A percentile compares a stretch with the other conserved stretches of the same genome.
phyloP scores from a whole-genome alignment of 1,284 basidiomycete species.

The Ceratobasidium papillatum region DNA sequence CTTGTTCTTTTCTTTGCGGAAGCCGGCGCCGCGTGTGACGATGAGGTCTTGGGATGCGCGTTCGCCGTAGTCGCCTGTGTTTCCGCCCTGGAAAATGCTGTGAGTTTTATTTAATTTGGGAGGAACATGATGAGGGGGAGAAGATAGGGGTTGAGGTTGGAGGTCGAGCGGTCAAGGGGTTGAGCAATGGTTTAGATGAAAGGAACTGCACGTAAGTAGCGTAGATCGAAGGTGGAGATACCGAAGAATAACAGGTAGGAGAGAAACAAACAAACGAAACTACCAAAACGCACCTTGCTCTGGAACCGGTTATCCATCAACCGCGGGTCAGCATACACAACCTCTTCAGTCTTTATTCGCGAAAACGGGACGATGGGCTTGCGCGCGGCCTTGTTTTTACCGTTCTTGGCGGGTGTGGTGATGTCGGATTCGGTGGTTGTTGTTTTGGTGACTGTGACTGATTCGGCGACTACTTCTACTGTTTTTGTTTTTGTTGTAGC shows the following conservation, averaged over 20 bases:
- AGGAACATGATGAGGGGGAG: not conserved
- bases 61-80: slow-evolving; percentile 85
- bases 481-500: slow-evolving; percentile 53
- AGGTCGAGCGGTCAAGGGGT: not conserved
- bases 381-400: slow-evolving; percentile 51
- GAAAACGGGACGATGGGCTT: slow-evolving; percentile 68
- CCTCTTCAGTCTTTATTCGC: slow-evolving; percentile 77
- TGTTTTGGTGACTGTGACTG: slow-evolving; percentile 33
- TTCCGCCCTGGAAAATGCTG: slow-evolving; percentile 60
- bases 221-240: not conserved
- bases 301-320: slow-evolving; percentile 86
- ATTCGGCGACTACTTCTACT: slow-evolving; percentile 48
- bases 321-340: slow-evolving; percentile 64
- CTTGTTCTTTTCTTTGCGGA: slow-evolving; percentile 99
- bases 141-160: not conserved
- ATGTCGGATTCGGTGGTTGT: slow-evolving; percentile 43
- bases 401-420: slow-evolving; percentile 48
- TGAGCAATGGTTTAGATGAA: not conserved
- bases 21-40: slow-evolving; percentile 91
- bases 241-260: slow-evolving; percentile 31
- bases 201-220: slow-evolving; percentile 26
- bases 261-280: not conserved
- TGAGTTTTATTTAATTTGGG: not conserved
- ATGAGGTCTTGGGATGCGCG: slow-evolving; percentile 87
- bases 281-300: slow-evolving; percentile 67